Conservation (phyloP, 441 rosid genomes). For the Pelargonium citronellum region DNA sequence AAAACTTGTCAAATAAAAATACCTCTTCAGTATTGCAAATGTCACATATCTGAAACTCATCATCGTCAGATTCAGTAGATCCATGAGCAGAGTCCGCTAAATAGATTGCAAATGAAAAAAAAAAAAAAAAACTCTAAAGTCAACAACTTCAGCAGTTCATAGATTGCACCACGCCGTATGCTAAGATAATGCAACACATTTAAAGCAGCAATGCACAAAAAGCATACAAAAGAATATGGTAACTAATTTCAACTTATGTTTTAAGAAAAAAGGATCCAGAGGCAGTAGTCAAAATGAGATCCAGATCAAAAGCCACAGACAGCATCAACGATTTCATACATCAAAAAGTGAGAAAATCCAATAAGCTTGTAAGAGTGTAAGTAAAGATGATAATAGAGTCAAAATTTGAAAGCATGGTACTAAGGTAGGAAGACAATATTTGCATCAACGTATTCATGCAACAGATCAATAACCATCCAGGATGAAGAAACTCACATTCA, state of each 20-base stretch:
- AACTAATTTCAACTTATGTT: neutral
- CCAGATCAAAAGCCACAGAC: constrained; percentile 4
- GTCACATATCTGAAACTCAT: constrained; percentile 96
- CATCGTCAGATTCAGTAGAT: constrained; percentile 93
- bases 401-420: constrained; percentile 10
- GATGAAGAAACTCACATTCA: constrained; percentile 54
- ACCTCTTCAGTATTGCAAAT: constrained; percentile 93
- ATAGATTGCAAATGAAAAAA: constrained; percentile 24
- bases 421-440: neutral
- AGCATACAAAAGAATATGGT: neutral
- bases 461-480: constrained; percentile 15
- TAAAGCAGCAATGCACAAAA: constrained; percentile 1
- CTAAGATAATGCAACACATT: neutral
- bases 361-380: neutral
- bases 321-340: neutral
- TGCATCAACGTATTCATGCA: constrained; percentile 15
- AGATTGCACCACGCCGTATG: neutral
- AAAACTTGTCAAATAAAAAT: constrained; percentile 26
- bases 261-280: neutral
- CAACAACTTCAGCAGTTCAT: neutral
- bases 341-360: neutral
- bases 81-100: constrained; percentile 84
- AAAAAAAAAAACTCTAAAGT: neutral
- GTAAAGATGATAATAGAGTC: neutral
- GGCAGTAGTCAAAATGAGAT: neutral